Evolutionary conservation across 768 basidiomycete genomes (phyloP), one percentile per base, ranked within the genome.

Genomic region (Lactifluus piperatus): DNA sequence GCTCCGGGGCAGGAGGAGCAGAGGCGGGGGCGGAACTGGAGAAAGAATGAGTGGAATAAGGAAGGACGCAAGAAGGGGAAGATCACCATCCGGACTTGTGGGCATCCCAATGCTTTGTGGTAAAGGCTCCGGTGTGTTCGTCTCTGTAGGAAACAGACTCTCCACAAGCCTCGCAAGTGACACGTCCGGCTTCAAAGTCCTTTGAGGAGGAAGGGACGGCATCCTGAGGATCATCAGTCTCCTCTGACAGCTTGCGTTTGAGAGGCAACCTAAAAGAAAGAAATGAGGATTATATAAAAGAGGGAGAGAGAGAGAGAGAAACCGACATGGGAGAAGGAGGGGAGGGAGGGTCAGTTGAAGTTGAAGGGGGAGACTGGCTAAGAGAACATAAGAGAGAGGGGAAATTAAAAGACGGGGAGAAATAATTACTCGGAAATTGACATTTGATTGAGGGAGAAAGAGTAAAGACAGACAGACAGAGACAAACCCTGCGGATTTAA

Each of bases 91-190:
- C 70, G 44, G 74, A 70, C 11, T 79, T 78, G 71, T 89, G 87
- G 14, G 81, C 78, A 54, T 73, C 81, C 88, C 87, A 88, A 46
- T 82, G 81, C 65, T 81, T 79, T 41, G 82, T 71, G 37, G 85
- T 85, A 68, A 88, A 88, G 3, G 74, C 80, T 2, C 81, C 81
- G 32, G 81, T 77, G 13, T 71, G 69, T 32, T 83, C 82, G 69
- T 88, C 85, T 24, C 85, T 76, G 70, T 88, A 85, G 4, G 84
- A 81, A 53, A 90, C 79, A 13, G 76, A 73, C 24, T 76, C 73
- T 10, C 81, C 79, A 65, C 88, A 90, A 8, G 75, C 73, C 60
- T 83, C 81, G 71, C 87, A 89, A 49, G 78, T 77, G 58, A 90
- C 80, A 51, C 77, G 79, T 20, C 85, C 85, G 0, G 79, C 74